Evolutionary conservation across 2,329 filamentous ascomycete genomes (phyloP), one percentile per base, ranked within the genome.

Genomic region (Ceratocystis variospora): DNA sequence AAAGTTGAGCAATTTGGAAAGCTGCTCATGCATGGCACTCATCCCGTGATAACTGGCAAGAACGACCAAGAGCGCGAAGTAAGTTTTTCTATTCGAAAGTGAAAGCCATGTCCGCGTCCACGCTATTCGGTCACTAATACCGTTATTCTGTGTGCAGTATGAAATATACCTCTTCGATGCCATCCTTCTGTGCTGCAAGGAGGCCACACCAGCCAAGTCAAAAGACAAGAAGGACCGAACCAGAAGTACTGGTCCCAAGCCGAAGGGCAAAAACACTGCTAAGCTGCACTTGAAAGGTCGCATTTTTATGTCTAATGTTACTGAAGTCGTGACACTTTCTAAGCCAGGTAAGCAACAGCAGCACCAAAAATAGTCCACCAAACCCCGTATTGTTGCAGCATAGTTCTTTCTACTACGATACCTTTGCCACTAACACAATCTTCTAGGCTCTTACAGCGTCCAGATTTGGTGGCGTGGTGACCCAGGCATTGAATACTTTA

Each of bases 381-480:
- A 41, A 41, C 37, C 37, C 12, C 37, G 37, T 41, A 41, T 12
- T 41, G 10, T 37, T 37, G 33, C 1, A 10, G 8, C 33, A 10
- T 37, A 10, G 5, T 37, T 37, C 33, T 12, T 37, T 37, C 33
- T 37, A 37, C 10, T 12, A 8, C 10, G 10, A 41, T 15, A 15
- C 37, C 12, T 33, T 41, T 1, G 12, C 19, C 19, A 44, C 28
- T 48, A 46, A 22, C 37, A 61, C 22, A 70, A 50, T 5, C 46
- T 8, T 63, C 10, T 71, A 94, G 91, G 90, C 61, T 93, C 90
- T 10, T 96, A 97, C 74, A 93, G 89, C 1, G 89, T 96, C 68
- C 93, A 97, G 73, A 97, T 99, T 66, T 96, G 92, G 81, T 99
- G 94, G 94, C 97, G 94, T 76, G 93, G 93, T 44, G 93, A 97